phyloP scores from a whole-genome alignment of 169 alveolate species.

The Perkinsus marinus region DNA sequence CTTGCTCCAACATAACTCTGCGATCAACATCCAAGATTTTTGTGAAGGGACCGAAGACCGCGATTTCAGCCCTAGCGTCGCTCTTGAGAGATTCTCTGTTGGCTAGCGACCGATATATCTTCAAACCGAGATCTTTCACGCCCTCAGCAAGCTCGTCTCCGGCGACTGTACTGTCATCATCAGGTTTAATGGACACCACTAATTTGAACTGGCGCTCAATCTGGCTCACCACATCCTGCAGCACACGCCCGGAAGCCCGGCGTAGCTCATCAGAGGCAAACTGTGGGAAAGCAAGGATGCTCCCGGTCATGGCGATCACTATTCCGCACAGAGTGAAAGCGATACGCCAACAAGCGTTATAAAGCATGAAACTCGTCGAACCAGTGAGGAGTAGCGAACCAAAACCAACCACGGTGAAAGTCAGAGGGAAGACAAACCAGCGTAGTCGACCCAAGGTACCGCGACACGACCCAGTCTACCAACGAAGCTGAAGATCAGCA shows the following conservation, averaged over 20 bases:
- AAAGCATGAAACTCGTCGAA: not conserved
- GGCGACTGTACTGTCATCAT: not conserved
- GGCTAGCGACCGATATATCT: not conserved
- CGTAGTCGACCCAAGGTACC: not conserved
- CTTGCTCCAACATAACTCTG: not conserved
- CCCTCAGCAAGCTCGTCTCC: not conserved
- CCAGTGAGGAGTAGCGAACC: not conserved
- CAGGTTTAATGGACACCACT: not conserved
- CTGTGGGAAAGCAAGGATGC: not conserved
- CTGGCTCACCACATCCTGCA: not conserved
- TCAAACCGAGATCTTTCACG: not conserved
- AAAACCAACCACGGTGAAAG: not conserved
- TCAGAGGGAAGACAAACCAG: not conserved
- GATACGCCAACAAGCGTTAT: not conserved
- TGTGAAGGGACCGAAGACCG: not conserved
- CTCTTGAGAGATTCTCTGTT: not conserved
- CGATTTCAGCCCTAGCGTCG: not conserved
- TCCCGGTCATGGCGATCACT: not conserved
- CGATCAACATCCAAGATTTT: not conserved
- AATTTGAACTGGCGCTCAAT: not conserved
- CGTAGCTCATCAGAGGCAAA: not conserved
- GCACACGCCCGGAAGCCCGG: not conserved
- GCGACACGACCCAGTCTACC: not conserved
- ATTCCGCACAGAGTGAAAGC: not conserved
- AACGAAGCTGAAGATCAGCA: not conserved